Base-by-base conservation (phyloP, 2,329 filamentous ascomycete genomes). In the Xylariaceae sp. region DNA sequence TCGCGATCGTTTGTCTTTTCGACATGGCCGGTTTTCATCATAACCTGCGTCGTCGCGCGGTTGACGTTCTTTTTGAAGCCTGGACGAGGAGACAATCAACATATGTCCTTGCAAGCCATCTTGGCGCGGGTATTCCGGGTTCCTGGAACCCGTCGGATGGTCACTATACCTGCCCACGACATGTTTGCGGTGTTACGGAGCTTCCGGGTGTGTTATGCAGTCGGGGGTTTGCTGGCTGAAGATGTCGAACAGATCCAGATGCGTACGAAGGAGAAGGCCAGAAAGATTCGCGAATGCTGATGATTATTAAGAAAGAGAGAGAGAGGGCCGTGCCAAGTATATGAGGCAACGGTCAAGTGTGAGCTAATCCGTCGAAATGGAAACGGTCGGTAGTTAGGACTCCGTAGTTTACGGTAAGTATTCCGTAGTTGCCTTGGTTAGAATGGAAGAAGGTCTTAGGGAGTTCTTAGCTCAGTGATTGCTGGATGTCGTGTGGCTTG, bases 21-120 rank as follows among this genome's bases (percentile, higher is more conserved):
- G 70, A 99, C 95, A 80, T 97, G 94, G 62, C 94, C 90, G 59
- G 92, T 96, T 84, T 99, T 99, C 93, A 99, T 97, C 91, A 99
- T 97, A 64, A 97, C 93, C 87, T 97, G 92, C 78, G 95, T 99
- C 77, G 93, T 97, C 71, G 93, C 93, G 80, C 94, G 91, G 81
- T 94, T 93, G 80, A 97, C 92, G 86, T 95, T 95, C 77, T 96
- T 96, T 80, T 94, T 92, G 80, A 92, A 93, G 66, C 88, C 88
- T 89, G 71, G 1, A 57, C 37, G 6, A 42, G 42, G 10, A 50
- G 42, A 5, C n/a, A 13, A 54, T 70, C 52, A 69, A 62, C 55
- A 56, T 37, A 13, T 10, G 37, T 37, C 23, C 23, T 30, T 4
- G 45, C 39, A 37, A 17, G 44, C 39, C 11, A 45, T 18, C 37